Conservation (phyloP, 768 basidiomycete species). For the Amanita polypyramis region DNA sequence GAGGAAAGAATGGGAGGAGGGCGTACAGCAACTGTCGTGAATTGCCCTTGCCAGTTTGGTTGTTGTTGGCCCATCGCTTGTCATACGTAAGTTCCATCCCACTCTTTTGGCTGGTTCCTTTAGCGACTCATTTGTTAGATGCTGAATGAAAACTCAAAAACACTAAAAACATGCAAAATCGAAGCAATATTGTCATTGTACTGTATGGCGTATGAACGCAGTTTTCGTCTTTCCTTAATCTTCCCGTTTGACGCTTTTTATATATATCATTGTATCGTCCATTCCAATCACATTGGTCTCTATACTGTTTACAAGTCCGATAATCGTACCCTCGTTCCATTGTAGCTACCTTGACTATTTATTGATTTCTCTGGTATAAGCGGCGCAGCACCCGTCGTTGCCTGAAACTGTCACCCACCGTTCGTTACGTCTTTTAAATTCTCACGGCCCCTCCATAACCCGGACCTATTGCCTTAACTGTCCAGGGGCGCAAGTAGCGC, state of each 20-base stretch:
- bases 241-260: neutral
- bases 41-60: neutral
- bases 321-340: neutral
- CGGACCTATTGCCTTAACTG: too few species aligned
- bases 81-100: neutral
- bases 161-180: neutral
- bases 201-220: neutral
- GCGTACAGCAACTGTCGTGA: slow-evolving; percentile 20
- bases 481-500: too few species aligned
- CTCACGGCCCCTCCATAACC: too few species aligned
- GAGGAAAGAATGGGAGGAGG: slow-evolving; percentile 50
- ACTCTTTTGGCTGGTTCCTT: neutral
- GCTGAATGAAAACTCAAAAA: neutral
- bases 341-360: too few species aligned
- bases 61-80: neutral
- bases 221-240: neutral
- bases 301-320: too few species aligned
- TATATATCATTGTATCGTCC: too few species aligned
- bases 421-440: too few species aligned
- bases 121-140: neutral
- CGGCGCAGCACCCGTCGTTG: too few species aligned
- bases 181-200: neutral
- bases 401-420: too few species aligned
- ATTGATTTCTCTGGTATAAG: too few species aligned
- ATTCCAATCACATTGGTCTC: too few species aligned